Percentiles rank a stretch among this genome's conserved stretches.
These are phyloP conservation scores for Urtica urens DNA, from an alignment of 306 rosid genomes.

Conservation along the genomic window DNA sequence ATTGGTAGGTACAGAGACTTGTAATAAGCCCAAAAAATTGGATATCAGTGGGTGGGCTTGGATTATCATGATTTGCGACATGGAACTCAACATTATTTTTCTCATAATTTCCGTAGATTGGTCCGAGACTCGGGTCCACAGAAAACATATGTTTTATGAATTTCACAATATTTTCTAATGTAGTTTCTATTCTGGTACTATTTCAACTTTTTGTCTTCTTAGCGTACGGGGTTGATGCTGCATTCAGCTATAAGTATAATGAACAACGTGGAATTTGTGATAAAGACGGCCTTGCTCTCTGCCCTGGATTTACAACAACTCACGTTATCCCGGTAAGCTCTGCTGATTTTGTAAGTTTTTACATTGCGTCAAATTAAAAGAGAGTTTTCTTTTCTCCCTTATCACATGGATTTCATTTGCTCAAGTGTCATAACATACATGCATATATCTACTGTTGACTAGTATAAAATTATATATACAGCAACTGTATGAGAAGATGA, in stretches of 20 bases:
- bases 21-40: not conserved
- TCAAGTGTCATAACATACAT: not conserved
- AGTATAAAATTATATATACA: not conserved
- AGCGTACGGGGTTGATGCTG: slow-evolving; percentile 95
- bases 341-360: not conserved
- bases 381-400: not conserved
- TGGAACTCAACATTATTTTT: too few species aligned
- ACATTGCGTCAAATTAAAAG: slow-evolving; percentile 4
- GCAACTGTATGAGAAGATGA: not conserved
- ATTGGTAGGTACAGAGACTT: slow-evolving; percentile 39
- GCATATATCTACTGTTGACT: not conserved
- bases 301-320: slow-evolving; percentile 84
- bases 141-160: too few species aligned
- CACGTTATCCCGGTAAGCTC: slow-evolving; percentile 90
- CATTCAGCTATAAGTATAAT: slow-evolving; percentile 87
- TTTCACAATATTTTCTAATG: too few species aligned
- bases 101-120: too few species aligned
- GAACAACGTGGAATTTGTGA: slow-evolving; percentile 66
- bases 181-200: not conserved
- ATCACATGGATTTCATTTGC: not conserved
- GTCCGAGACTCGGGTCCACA: too few species aligned
- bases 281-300: slow-evolving; percentile 86
- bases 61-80: not conserved
- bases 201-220: slow-evolving; percentile 23
- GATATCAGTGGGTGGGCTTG: slow-evolving; percentile 1